Evolutionary conservation across 805 yeast genomes (phyloP).

Genomic region (Saturnispora bothae): DNA sequence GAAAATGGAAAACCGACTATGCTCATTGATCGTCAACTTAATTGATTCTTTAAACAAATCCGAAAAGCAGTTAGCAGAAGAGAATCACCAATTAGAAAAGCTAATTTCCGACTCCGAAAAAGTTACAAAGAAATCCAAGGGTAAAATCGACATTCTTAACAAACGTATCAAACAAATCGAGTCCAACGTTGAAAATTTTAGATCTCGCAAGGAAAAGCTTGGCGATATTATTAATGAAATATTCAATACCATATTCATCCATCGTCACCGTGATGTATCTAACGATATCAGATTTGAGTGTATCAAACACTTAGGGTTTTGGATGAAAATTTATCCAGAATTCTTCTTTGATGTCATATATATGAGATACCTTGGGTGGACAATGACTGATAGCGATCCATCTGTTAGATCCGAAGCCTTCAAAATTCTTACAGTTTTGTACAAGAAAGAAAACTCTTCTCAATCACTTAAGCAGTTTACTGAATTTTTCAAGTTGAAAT

Average conservation of each 20-base stretch:
- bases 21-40: conserved; percentile 35
- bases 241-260: conserved; percentile 55
- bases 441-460: conserved; percentile 33
- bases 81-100: conserved; percentile 13
- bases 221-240: conserved; percentile 55
- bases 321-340: conserved; percentile 68
- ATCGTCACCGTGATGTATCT: conserved; percentile 75
- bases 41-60: conserved; percentile 31
- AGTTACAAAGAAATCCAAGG: conserved; percentile 22
- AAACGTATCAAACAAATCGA: conserved; percentile 39
- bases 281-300: conserved; percentile 63
- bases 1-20: conserved; percentile 48
- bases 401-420: conserved; percentile 57
- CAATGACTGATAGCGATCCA: conserved; percentile 59
- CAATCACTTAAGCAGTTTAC: conserved; percentile 70
- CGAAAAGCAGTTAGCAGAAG: conserved; percentile 33
- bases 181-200: conserved; percentile 30
- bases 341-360: conserved; percentile 58
- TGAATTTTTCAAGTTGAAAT: conserved; percentile 55
- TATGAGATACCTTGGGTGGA: conserved; percentile 75
- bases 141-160: conserved; percentile 25
- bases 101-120: conserved; percentile 11
- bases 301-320: conserved; percentile 46
- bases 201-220: conserved; percentile 40
- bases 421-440: conserved; percentile 41